Conservation (phyloP, 2,329 filamentous ascomycete species). For the Polychaeton citri region DNA sequence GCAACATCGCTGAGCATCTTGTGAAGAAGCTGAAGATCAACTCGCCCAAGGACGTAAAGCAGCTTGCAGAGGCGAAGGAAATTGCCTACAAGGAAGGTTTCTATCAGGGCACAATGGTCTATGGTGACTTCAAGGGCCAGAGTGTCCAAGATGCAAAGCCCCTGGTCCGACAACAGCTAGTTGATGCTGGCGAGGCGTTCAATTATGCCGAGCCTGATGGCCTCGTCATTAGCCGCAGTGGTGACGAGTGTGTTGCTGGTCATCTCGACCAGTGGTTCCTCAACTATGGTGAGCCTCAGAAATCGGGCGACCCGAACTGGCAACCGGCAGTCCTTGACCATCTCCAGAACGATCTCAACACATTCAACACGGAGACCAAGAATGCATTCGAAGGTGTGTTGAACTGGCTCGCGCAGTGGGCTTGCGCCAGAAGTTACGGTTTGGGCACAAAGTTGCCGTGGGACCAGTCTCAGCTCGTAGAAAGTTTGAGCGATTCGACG, state of each 20-base stretch:
- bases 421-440: constrained; percentile 81
- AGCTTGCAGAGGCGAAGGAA: constrained; percentile 88
- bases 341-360: constrained; percentile 61
- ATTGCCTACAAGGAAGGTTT: constrained; percentile 94
- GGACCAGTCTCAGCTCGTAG: constrained; percentile 82
- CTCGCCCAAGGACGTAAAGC: constrained; percentile 85
- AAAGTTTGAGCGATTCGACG: constrained; percentile 82
- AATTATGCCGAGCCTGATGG: constrained; percentile 88
- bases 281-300: constrained; percentile 60
- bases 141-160: constrained; percentile 78
- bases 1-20: constrained; percentile 68
- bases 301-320: constrained; percentile 65
- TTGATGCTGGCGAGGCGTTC: constrained; percentile 69
- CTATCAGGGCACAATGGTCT: constrained; percentile 84
- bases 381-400: constrained; percentile 66
- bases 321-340: constrained; percentile 60
- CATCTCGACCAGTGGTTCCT: constrained; percentile 97
- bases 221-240: constrained; percentile 75
- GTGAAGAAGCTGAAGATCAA: constrained; percentile 92
- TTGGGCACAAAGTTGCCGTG: constrained; percentile 89
- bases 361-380: constrained; percentile 51
- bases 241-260: constrained; percentile 84
- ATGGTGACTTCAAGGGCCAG: constrained; percentile 78
- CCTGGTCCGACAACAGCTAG: constrained; percentile 64
- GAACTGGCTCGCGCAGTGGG: constrained; percentile 92